Percentiles rank a stretch among this genome's conserved stretches.
Conservation (phyloP, 2,329 filamentous ascomycete species). For the Hypoxylon sp. region DNA sequence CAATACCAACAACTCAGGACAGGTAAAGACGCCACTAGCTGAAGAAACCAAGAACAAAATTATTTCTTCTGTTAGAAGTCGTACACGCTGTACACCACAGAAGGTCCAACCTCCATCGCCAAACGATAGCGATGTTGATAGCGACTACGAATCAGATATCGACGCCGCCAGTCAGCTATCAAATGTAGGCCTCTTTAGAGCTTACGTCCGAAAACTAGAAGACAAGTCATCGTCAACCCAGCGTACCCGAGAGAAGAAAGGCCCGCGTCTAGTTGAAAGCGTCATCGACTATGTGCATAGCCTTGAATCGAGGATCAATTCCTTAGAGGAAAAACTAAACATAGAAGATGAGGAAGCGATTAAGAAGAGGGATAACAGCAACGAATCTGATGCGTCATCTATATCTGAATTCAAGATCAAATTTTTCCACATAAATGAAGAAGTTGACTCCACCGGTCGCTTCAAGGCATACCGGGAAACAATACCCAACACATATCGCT, state of each 20-base stretch:
- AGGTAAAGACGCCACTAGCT: conserved; percentile 1
- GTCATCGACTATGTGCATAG: conserved; percentile 16
- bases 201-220: conserved; percentile 21
- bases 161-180: conserved; percentile 13
- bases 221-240: neutral
- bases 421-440: conserved; percentile 15
- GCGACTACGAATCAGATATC: conserved; percentile 9
- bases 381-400: neutral
- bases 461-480: conserved; percentile 10
- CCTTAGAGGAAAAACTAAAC: conserved; percentile 11
- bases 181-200: conserved; percentile 11
- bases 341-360: neutral
- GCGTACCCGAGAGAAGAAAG: neutral
- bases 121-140: neutral
- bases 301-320: conserved; percentile 18
- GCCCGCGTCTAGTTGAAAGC: conserved; percentile 15
- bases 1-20: neutral
- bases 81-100: neutral
- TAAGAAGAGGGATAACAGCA: neutral
- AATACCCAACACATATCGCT: conserved; percentile 17
- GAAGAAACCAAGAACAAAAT: neutral
- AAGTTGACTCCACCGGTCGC: conserved; percentile 12
- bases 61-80: neutral
- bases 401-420: conserved; percentile 8
- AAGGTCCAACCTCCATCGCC: neutral